These are phyloP conservation scores for Capsella rubella DNA, from an alignment of 441 rosid genomes.

Conservation along the genomic window DNA sequence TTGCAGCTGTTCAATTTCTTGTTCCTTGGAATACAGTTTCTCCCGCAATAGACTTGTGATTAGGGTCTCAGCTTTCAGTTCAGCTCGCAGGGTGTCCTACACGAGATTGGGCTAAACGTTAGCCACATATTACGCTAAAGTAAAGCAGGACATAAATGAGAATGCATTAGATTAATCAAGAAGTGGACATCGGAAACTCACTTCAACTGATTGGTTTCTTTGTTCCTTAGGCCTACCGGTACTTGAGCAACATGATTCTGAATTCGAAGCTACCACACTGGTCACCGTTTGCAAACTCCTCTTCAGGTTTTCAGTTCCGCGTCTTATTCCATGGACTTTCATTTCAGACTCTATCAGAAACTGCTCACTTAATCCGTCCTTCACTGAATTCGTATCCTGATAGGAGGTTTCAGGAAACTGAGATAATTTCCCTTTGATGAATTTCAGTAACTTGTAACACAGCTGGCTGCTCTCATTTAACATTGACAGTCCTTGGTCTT, in stretches of 20 bases:
- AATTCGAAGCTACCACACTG: constrained; percentile 50
- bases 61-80: constrained; percentile 77
- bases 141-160: constrained; percentile 7
- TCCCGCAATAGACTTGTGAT: constrained; percentile 77
- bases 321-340: constrained; percentile 74
- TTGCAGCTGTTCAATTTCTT: constrained; percentile 83
- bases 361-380: constrained; percentile 67
- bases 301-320: constrained; percentile 70
- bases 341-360: constrained; percentile 78
- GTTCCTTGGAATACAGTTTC: constrained; percentile 83
- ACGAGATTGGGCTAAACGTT: constrained; percentile 30
- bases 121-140: constrained; percentile 13
- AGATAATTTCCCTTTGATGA: constrained; percentile 62
- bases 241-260: constrained; percentile 41
- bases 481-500: constrained; percentile 78
- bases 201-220: constrained; percentile 62
- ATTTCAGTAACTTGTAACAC: constrained; percentile 70
- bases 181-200: constrained; percentile 45
- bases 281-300: constrained; percentile 79
- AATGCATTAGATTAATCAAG: background rate
- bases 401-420: constrained; percentile 54
- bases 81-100: constrained; percentile 66
- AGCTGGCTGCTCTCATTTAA: constrained; percentile 67
- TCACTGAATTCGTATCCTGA: constrained; percentile 46
- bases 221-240: constrained; percentile 43